These are phyloP conservation scores for Flaveria linearis DNA, from an alignment of 129 eudicot genomes.

Conservation along the genomic window DNA sequence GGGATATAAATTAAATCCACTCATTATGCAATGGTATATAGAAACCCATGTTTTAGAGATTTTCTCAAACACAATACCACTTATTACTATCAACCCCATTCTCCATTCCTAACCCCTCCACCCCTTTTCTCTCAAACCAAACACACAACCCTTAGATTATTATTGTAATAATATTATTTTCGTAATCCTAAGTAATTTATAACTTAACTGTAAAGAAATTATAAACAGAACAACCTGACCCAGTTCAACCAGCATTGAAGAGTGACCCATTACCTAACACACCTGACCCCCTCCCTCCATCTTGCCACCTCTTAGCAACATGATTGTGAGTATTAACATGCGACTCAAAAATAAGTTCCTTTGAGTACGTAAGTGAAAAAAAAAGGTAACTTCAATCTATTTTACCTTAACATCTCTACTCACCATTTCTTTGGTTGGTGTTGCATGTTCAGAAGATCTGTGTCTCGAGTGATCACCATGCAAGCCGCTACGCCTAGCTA, in stretches of 20 bases:
- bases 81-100: neutral
- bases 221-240: neutral
- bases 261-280: neutral
- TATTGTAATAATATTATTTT: neutral
- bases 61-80: neutral
- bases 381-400: neutral
- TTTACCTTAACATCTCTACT: neutral
- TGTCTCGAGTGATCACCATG: slow-evolving; percentile 76
- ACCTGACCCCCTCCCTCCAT: neutral
- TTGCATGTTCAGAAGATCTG: slow-evolving; percentile 58
- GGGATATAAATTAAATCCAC: neutral
- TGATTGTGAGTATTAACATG: neutral
- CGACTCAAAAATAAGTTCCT: neutral
- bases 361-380: neutral
- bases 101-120: too few species aligned
- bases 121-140: neutral
- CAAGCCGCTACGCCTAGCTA: slow-evolving; percentile 60
- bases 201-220: too few species aligned
- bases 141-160: neutral
- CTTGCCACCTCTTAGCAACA: slow-evolving; percentile 2
- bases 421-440: slow-evolving; percentile 76
- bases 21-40: too few species aligned
- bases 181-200: neutral
- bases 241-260: neutral
- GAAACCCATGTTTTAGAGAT: neutral